A percentile compares a stretch with the other conserved stretches of the same genome.
Conservation (phyloP, 2,329 filamentous ascomycete species). For the Aureobasidium uvarum region DNA sequence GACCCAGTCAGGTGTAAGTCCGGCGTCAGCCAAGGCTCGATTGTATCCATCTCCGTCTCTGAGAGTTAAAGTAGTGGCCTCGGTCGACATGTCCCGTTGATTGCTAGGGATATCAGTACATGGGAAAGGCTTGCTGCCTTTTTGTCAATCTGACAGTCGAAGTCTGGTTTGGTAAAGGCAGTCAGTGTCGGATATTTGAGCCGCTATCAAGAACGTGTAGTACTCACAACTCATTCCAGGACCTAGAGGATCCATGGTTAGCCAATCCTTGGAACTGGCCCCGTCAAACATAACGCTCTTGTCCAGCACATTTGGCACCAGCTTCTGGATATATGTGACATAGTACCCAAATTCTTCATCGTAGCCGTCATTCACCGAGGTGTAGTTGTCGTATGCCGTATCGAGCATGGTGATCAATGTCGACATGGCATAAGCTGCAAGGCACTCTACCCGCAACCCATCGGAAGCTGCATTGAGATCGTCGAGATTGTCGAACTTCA, state of each 20-base stretch:
- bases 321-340: conserved; percentile 18
- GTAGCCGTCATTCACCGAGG: conserved; percentile 24
- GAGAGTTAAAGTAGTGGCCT: conserved; percentile 7
- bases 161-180: conserved; percentile 19
- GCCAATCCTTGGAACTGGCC: neutral
- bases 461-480: conserved; percentile 18
- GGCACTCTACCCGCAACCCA: conserved; percentile 18
- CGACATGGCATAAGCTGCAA: conserved; percentile 9
- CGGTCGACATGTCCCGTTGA: neutral
- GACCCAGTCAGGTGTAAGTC: conserved; percentile 25
- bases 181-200: conserved; percentile 3
- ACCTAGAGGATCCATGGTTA: neutral
- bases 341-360: conserved; percentile 24
- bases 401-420: conserved; percentile 25
- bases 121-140: conserved; percentile 7
- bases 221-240: conserved; percentile 16
- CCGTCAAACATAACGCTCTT: conserved; percentile 23
- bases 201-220: conserved; percentile 4
- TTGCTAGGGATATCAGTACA: neutral
- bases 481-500: conserved; percentile 20
- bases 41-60: conserved; percentile 16
- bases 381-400: conserved; percentile 19
- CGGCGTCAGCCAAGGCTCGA: neutral
- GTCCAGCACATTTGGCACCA: conserved; percentile 21
- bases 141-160: conserved; percentile 17